These are phyloP conservation scores for Senecio squalidus DNA, from an alignment of 140 eudicot species.

Conservation along the genomic window DNA sequence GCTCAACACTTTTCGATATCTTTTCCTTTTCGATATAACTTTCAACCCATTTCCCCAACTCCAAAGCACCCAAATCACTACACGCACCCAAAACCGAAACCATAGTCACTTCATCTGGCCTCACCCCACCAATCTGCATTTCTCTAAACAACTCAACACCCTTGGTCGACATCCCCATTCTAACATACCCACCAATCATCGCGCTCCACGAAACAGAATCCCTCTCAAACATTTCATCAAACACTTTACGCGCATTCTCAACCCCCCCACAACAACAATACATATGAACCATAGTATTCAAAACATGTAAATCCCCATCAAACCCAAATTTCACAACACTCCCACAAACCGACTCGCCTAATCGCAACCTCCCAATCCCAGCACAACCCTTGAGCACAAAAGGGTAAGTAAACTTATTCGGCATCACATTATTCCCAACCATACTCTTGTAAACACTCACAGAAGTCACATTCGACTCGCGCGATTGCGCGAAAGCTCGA, in stretches of 20 bases:
- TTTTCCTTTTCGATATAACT: constrained; percentile 42
- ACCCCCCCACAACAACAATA: constrained; percentile 45
- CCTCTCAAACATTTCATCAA: constrained; percentile 59
- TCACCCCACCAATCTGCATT: constrained; percentile 50
- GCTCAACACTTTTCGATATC: constrained; percentile 40
- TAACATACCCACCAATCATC: constrained; percentile 62
- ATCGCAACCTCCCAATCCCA: constrained; percentile 34
- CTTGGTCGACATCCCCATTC: constrained; percentile 43
- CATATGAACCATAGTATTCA: constrained; percentile 71
- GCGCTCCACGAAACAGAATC: constrained; percentile 68
- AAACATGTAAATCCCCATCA: constrained; percentile 48
- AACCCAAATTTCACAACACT: constrained; percentile 54
- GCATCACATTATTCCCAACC: constrained; percentile 35
- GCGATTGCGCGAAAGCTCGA: constrained; percentile 52
- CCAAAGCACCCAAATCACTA: constrained; percentile 69
- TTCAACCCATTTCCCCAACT: constrained; percentile 70
- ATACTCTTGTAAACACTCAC: constrained; percentile 37
- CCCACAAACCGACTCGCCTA: constrained; percentile 64
- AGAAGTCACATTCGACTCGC: constrained; percentile 20
- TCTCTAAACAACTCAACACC: constrained; percentile 56
- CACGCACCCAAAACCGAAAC: constrained; percentile 67
- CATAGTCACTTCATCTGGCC: constrained; percentile 65
- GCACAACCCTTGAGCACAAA: constrained; percentile 86
- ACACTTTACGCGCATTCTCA: constrained; percentile 47
- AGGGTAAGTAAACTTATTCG: constrained; percentile 79